Base-by-base conservation (phyloP, 2,329 filamentous ascomycete species). In the Hawksworthiomyces lignivorus region DNA sequence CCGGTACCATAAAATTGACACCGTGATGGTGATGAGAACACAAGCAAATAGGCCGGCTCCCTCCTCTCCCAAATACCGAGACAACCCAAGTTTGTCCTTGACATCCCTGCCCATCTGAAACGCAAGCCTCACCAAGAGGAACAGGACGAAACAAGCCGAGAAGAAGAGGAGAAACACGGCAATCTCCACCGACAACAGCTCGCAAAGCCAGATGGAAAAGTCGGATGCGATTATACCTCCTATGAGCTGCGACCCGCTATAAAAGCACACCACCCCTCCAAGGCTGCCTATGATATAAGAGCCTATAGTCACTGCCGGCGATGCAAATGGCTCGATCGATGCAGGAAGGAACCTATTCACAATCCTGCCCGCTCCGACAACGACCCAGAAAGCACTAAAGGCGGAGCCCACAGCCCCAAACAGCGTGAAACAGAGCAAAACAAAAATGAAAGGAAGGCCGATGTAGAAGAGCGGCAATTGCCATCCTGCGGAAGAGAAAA, bases 1-100 rank as follows among this genome's bases (percentile, higher is more conserved):
- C 5, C 5, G 4, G 17, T 47, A 47, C 45, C 45, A 47, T 7
- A 22, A 3, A 3, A 39, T 5, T 8, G 37, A 19, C 11, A 44
- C 5, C n/a, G 36, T 4, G 12, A 40, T 7, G 2, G 36, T 28
- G 19, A 37, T n/a, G 12, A 44, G 17, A 2, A 27, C 27, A 9
- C 28, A 1, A 5, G 24, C 15, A 6, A 40, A 10, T 9, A 40
- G 32, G 15, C 12, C 36, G n/a, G 28, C 30, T 29, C 41, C 28
- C 35, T 39, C 19, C 18, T 39, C 35, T 17, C 19, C 11, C 14
- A 29, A 18, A 27, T 41, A 41, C 14, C 12, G 26, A 9, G 30
- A 12, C 3, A 41, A 7, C 31, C 24, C 4, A n/a, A 9, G 28
- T 14, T 28, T 33, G 17, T 31, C 24, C 9, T 7, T 2, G 12